Evolutionary conservation across 2,329 filamentous ascomycete species (phyloP), one percentile per base, ranked within the genome.

Genomic region (Leptographium wingfieldii): DNA sequence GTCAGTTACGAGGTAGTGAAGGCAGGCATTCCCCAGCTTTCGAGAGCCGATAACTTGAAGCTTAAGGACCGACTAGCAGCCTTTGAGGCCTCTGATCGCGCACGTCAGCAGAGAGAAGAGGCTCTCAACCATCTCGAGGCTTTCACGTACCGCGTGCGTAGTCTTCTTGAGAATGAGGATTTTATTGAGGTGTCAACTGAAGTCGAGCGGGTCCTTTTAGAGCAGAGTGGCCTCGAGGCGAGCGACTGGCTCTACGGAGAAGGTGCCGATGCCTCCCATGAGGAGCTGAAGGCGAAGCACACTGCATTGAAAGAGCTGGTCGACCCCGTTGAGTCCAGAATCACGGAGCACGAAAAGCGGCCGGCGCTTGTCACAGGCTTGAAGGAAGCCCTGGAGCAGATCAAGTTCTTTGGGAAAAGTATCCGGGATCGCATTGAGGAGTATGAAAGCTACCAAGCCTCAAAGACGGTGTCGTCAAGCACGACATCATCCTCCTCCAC

Each of bases 241-340:
- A 88, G 88, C 66, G 91, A 96, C 12, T 99, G 94, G 92, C 83
- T 99, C 62, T 94, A 96, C 70, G 88, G 83, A 19, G 91, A 92
- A 55, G 90, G 92, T 60, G 80, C 81, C 19, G 85, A 91, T 56
- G 92, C 94, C 5, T 78, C 82, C 43, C 85, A 85, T 61, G 83
- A 88, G 3, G 84, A 86, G 55, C 81, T 99, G 67, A 88, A 86
- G 71, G 79, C 82, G 59, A 90, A 86, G 70, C 81, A 95, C 56
- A 86, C 89, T 71, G 82, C 81, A 53, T 82, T 99, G 56, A 86
- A 90, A 69, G 82, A 84, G 58, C 81, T 96, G 55, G 88, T 92
- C 58, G 77, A 82, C 38, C 92, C 92, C 1, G 84, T 96, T 31
- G 80, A 90, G 66, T 84, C 81, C 68, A 83, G 94, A 61, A 84